phyloP scores from a whole-genome alignment of 2,329 filamentous ascomycete genomes.

The Fusarium illudens region DNA sequence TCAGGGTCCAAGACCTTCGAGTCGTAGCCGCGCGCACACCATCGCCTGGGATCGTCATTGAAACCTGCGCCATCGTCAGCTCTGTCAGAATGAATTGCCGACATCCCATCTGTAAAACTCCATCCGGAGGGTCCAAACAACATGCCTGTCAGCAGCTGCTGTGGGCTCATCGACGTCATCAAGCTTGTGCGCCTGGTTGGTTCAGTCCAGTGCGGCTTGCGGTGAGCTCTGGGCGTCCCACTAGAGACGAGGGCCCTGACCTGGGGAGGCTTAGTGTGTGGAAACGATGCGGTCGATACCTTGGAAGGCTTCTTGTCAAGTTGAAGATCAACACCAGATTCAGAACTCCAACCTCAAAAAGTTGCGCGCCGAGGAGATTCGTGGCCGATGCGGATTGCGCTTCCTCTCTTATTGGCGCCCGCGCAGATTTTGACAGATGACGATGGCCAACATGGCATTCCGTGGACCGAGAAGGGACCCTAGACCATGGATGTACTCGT shows the following conservation, averaged over 20 bases:
- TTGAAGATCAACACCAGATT: slow-evolving; percentile 38
- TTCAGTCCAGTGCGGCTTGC: slow-evolving; percentile 28
- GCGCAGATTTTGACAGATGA: slow-evolving; percentile 23
- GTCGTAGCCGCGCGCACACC: slow-evolving; percentile 12
- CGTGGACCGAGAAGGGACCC: slow-evolving; percentile 15
- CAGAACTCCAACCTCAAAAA: slow-evolving; percentile 20
- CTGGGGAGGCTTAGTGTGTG: slow-evolving; percentile 30
- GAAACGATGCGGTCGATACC: slow-evolving; percentile 25
- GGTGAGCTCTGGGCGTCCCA: slow-evolving; percentile 31
- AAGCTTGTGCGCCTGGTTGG: slow-evolving; percentile 18
- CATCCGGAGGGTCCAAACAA: slow-evolving; percentile 6
- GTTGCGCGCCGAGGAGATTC: neutral
- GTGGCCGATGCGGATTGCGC: slow-evolving; percentile 10
- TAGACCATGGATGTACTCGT: neutral
- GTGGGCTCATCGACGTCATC: slow-evolving; percentile 38
- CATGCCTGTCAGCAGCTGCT: slow-evolving; percentile 17
- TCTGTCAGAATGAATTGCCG: slow-evolving; percentile 24
- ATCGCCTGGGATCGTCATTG: slow-evolving; percentile 10
- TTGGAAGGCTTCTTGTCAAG: slow-evolving; percentile 33
- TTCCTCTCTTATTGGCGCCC: slow-evolving; percentile 20
- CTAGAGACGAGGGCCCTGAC: slow-evolving; percentile 24
- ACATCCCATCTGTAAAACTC: slow-evolving; percentile 5
- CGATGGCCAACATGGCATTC: slow-evolving; percentile 22
- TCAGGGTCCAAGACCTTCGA: slow-evolving; percentile 37
- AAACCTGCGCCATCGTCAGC: slow-evolving; percentile 5